Evolutionary conservation across 2,329 filamentous ascomycete species (phyloP).

Genomic region (Fusarium incarnatum): DNA sequence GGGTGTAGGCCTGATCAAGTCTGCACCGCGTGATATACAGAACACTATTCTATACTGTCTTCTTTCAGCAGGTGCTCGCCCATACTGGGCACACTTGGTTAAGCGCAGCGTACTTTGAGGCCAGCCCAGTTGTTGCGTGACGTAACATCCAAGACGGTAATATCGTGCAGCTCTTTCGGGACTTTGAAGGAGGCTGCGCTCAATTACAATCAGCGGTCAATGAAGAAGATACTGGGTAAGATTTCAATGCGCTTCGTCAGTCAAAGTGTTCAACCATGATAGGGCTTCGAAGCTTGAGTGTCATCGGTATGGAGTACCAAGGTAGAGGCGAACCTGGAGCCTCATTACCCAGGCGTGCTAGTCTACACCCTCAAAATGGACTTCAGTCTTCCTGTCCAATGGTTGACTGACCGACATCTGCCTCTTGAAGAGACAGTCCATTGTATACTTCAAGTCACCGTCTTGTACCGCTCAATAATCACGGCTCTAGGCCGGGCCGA

Average conservation of each 20-base stretch:
- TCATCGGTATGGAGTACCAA: not conserved
- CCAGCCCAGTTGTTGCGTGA: not conserved
- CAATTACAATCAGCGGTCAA: constrained; percentile 25
- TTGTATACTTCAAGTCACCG: not conserved
- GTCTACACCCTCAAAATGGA: constrained; percentile 14
- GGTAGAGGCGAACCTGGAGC: not conserved
- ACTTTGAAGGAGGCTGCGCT: constrained; percentile 1
- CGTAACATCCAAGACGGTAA: not conserved
- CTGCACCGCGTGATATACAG: not conserved
- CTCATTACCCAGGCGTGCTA: not conserved
- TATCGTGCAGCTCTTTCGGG: not conserved
- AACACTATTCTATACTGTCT: not conserved
- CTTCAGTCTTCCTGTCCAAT: constrained; percentile 3
- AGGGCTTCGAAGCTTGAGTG: not conserved
- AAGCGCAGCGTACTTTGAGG: constrained; percentile 10
- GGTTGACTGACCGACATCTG: not conserved
- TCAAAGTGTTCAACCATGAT: not conserved
- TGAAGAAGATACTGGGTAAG: not conserved
- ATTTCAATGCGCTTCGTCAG: not conserved
- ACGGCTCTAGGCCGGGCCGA: constrained; percentile 1
- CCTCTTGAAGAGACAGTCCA: not conserved
- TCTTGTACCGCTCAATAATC: constrained; percentile 1
- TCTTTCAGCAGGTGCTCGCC: not conserved
- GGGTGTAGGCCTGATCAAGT: not conserved
- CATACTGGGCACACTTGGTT: not conserved